Percentiles rank a stretch among this genome's conserved stretches.
Evolutionary conservation across 345 rosid genomes (phyloP).

Genomic region (Pugionium dolabratum): DNA sequence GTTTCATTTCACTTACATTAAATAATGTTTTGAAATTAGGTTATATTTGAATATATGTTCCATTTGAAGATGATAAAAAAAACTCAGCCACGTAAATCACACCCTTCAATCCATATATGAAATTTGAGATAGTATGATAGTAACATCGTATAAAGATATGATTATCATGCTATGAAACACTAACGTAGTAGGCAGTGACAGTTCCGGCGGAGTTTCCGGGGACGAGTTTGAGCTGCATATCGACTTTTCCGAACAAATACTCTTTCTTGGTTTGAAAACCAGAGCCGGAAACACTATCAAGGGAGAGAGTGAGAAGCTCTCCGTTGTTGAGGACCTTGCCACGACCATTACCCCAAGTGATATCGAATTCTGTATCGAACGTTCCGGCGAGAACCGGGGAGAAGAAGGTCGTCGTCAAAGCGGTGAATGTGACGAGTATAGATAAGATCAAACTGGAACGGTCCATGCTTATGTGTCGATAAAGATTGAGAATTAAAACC

Average conservation of each 20-base stretch:
- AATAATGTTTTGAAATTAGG: too few relatives aligned
- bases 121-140: background rate
- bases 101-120: background rate
- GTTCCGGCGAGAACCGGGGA: slow-evolving; percentile 41
- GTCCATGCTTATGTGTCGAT: slow-evolving; percentile 36
- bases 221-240: slow-evolving; percentile 63
- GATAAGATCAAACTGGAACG: slow-evolving; percentile 38
- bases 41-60: background rate
- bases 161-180: slow-evolving; percentile 24
- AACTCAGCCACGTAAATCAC: background rate
- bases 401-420: slow-evolving; percentile 20
- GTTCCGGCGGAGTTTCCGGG: slow-evolving; percentile 67
- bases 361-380: slow-evolving; percentile 48
- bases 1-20: background rate
- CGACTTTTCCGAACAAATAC: slow-evolving; percentile 58
- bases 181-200: slow-evolving; percentile 57
- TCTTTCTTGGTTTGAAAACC: slow-evolving; percentile 62
- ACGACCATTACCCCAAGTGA: slow-evolving; percentile 68
- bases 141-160: slow-evolving; percentile 2
- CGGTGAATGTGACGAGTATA: slow-evolving; percentile 28
- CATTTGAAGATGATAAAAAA: background rate
- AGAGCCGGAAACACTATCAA: slow-evolving; percentile 60
- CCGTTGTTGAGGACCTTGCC: slow-evolving; percentile 58
- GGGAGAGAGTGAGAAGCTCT: slow-evolving; percentile 58
- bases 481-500: slow-evolving; percentile 26